Evolutionary conservation across 345 rosid species (phyloP).

Genomic region (Citropsis articulata): DNA sequence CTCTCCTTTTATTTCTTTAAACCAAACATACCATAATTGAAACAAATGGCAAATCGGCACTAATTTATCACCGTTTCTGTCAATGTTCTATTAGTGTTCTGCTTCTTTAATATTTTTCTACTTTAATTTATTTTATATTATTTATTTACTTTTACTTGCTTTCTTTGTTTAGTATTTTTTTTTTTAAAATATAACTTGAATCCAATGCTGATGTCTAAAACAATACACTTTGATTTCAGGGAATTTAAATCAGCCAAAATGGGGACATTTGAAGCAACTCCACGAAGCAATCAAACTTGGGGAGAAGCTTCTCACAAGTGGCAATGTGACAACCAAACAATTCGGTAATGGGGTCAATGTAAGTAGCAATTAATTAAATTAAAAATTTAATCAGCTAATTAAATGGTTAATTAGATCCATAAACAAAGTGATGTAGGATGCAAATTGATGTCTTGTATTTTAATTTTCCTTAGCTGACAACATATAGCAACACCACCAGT

Average conservation of each 20-base stretch:
- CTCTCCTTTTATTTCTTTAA: no score
- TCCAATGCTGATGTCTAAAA: no score
- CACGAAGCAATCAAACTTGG: background rate
- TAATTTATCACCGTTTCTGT: no score
- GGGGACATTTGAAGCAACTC: constrained; percentile 26
- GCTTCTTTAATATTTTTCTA: no score
- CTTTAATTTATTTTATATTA: no score
- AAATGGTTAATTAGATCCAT: background rate
- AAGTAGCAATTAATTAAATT: background rate
- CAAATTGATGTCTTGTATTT: background rate
- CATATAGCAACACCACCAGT: background rate
- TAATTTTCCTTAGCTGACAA: background rate
- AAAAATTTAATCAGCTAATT: background rate
- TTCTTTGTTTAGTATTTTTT: no score
- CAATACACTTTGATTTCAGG: background rate
- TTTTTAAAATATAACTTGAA: no score
- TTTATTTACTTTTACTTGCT: no score
- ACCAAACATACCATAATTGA: no score
- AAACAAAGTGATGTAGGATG: background rate
- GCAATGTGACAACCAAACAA: background rate
- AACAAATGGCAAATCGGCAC: no score
- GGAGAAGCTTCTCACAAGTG: constrained; percentile 12
- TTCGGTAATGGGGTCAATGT: background rate
- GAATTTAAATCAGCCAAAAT: constrained; percentile 27
- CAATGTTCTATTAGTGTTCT: no score